phyloP scores from a whole-genome alignment of 2,329 filamentous ascomycete species.

The Penicillium glabrum region DNA sequence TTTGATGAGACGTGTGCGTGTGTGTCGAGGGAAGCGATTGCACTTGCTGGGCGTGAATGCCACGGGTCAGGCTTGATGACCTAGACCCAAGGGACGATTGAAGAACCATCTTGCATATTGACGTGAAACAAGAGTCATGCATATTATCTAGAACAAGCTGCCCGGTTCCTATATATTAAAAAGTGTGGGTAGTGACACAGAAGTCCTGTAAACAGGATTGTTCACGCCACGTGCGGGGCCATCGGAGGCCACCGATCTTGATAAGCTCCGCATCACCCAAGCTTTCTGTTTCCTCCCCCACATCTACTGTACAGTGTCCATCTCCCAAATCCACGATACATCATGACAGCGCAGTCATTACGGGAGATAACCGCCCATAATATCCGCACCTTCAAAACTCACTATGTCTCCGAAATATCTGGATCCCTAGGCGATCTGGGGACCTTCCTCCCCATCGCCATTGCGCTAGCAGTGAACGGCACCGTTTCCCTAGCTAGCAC shows the following conservation, averaged over 20 bases:
- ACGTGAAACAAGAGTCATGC: no score
- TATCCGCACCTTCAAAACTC: conserved; percentile 53
- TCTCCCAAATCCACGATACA: background rate
- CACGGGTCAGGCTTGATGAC: no score
- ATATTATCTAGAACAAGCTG: no score
- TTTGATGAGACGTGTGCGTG: no score
- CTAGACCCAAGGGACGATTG: no score
- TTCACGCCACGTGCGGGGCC: conserved; percentile 9
- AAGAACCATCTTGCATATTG: no score
- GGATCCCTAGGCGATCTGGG: conserved; percentile 87
- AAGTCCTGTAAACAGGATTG: background rate
- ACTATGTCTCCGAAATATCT: conserved; percentile 74
- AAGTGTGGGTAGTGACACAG: no score
- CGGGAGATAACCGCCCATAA: conserved; percentile 48
- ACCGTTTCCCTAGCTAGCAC: conserved; percentile 82
- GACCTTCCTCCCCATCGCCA: conserved; percentile 84
- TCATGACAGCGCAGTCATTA: conserved; percentile 27
- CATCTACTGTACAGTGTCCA: background rate
- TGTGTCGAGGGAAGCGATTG: no score
- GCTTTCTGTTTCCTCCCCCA: background rate
- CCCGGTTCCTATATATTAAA: no score
- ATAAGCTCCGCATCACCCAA: conserved; percentile 3
- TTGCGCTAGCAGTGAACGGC: conserved; percentile 74
- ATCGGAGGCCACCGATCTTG: conserved; percentile 7
- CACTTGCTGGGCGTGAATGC: no score